Evolutionary conservation across 2,329 filamentous ascomycete genomes (phyloP), one percentile per base, ranked within the genome.

Genomic region (Trichothecium roseum): DNA sequence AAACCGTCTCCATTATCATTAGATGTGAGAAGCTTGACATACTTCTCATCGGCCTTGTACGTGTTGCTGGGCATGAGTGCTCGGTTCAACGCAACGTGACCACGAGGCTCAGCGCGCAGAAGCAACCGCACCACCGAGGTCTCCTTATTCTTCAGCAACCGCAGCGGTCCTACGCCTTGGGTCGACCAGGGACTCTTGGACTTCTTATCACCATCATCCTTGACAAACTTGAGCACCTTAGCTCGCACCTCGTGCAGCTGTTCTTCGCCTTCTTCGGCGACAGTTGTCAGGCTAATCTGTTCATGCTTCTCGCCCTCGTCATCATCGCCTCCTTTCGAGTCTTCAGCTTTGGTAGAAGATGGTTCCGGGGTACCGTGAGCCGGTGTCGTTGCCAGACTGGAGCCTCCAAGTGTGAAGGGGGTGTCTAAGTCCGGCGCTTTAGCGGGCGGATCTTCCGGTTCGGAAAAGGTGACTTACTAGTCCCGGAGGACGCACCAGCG

Each of bases 1-100:
- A 83, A 56, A 1, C 68, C 67, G 31, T 66, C 66, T 13, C 76
- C 77, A 34, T 65, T 63, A 34, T 76, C 72, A 38, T 68, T 69
- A 1, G 75, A 68, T 5, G 72, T 68, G 9, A 65, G 64, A 38
- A 81, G 45, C 51, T 72, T 76, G 39, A 81, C 61, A 40, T 72
- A 77, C 56, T 79, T 82, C 9, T 64, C 63, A 18, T 69, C 66
- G 6, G 68, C 61, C 48, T 72, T 72, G 61, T 87, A 88, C 5
- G 65, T 64, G 35, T 78, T 58, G n/a, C 68, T 62, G 2, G 74
- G 62, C 24, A 84, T 57, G 33, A 88, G 56, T 15, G 66, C 57
- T 45, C 79, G 74, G 59, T 93, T 93, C 48, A 93, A 62, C 4
- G 81, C 71, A 32, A 89, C 65, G 28, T 81, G 73, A 13, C 85